Percentiles rank a stretch among this genome's conserved stretches.
These are phyloP conservation scores for Calendula officinalis DNA, from an alignment of 129 eudicot genomes.

Conservation along the genomic window DNA sequence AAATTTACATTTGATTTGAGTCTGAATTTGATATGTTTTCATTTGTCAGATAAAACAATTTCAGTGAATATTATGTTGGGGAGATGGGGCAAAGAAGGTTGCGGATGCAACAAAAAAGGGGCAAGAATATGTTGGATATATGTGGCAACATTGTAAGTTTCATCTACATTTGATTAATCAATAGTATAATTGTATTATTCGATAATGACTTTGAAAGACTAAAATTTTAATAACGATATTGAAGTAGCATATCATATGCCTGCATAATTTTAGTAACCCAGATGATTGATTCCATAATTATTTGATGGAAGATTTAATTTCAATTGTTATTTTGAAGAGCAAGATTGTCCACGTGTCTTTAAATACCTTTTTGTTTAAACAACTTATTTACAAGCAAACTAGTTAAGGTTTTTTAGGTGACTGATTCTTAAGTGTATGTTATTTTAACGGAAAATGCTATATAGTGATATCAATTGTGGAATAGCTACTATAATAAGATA, in stretches of 20 bases:
- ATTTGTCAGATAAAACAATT: slow-evolving; percentile 32
- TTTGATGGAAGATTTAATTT: neutral
- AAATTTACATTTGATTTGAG: neutral
- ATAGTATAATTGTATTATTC: neutral
- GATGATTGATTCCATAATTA: neutral
- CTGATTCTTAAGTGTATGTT: too few relatives aligned
- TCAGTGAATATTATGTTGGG: slow-evolving; percentile 52
- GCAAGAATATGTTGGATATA: slow-evolving; percentile 54
- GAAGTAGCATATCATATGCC: neutral
- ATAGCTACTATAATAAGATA: too few relatives aligned
- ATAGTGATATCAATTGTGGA: too few relatives aligned
- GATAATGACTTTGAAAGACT: neutral
- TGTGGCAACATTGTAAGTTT: slow-evolving; percentile 70
- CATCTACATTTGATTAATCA: neutral
- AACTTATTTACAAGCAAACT: too few relatives aligned
- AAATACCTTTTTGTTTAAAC: too few relatives aligned
- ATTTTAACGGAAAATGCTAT: too few relatives aligned
- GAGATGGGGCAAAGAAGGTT: slow-evolving; percentile 76
- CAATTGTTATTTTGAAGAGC: slow-evolving; percentile 10
- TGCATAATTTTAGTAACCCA: neutral
- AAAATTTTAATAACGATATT: neutral
- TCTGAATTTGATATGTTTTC: neutral
- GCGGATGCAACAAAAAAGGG: slow-evolving; percentile 71
- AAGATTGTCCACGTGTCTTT: too few relatives aligned
- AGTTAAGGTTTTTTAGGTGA: too few relatives aligned